These are phyloP conservation scores for Globisporangium parvum DNA, from an alignment of 352 stramenopile species.

Conservation along the genomic window DNA sequence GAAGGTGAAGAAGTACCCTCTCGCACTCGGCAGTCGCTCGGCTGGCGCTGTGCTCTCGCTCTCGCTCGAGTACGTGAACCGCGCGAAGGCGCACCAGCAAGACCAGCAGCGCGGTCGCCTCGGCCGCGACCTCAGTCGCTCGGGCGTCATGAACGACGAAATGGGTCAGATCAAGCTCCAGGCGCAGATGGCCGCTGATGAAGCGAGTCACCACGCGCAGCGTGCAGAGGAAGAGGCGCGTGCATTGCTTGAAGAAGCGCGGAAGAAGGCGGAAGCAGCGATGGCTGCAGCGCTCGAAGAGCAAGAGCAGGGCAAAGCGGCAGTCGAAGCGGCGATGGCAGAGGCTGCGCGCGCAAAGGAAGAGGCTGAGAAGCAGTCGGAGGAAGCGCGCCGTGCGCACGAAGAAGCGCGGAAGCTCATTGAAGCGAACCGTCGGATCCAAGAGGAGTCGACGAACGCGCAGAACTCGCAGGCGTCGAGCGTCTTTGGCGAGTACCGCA, in stretches of 20 bases:
- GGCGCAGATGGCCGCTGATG: conserved; percentile 74
- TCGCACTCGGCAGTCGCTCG: conserved; percentile 75
- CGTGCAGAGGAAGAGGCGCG: conserved; percentile 72
- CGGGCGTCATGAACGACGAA: conserved; percentile 71
- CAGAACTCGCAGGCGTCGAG: conserved; percentile 34
- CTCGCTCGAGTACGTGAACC: conserved; percentile 82
- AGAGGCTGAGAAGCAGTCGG: conserved; percentile 74
- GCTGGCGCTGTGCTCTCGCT: conserved; percentile 69
- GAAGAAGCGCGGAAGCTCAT: conserved; percentile 80
- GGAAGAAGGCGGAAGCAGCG: conserved; percentile 76
- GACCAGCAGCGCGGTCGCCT: conserved; percentile 57
- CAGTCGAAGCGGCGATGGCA: conserved; percentile 79
- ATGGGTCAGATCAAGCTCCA: conserved; percentile 82
- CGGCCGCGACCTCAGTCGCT: conserved; percentile 49
- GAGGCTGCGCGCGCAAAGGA: conserved; percentile 75
- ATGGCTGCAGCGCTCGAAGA: conserved; percentile 77
- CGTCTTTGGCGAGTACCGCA: conserved; percentile 55
- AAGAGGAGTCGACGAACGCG: conserved; percentile 42
- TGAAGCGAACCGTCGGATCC: conserved; percentile 79
- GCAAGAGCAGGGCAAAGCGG: conserved; percentile 73
- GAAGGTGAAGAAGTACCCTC: conserved; percentile 73
- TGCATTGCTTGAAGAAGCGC: conserved; percentile 64
- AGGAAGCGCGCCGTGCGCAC: conserved; percentile 64
- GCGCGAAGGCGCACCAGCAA: conserved; percentile 71
- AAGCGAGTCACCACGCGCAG: conserved; percentile 63